Percentiles rank a stretch among this genome's conserved stretches.
These are phyloP conservation scores for Syzygium malaccense DNA, from an alignment of 441 rosid genomes.

Conservation along the genomic window DNA sequence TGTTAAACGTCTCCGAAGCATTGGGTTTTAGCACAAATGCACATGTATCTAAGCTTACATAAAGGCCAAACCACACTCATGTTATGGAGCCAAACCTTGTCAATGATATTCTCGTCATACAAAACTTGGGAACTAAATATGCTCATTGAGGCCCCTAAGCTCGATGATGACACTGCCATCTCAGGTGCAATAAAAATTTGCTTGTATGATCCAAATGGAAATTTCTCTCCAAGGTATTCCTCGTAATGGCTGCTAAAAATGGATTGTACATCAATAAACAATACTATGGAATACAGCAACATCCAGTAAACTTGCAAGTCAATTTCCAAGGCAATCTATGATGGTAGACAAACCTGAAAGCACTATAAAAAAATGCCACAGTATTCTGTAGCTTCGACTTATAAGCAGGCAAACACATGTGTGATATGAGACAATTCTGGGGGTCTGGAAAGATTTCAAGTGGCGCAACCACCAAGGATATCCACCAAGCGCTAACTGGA, in stretches of 20 bases:
- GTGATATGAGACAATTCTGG: conserved; percentile 57
- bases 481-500: conserved; percentile 79
- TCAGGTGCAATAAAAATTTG: conserved; percentile 91
- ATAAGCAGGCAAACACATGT: conserved; percentile 67
- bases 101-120: conserved; percentile 85
- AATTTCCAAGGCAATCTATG: background rate
- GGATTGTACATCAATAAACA: conserved; percentile 16
- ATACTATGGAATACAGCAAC: background rate
- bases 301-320: background rate
- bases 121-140: conserved; percentile 78
- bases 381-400: conserved; percentile 63
- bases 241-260: conserved; percentile 71
- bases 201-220: conserved; percentile 91
- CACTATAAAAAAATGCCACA: conserved; percentile 77
- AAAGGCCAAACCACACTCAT: background rate
- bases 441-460: conserved; percentile 79
- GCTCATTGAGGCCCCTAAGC: conserved; percentile 81
- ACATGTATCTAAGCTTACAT: background rate
- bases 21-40: background rate
- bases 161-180: conserved; percentile 64
- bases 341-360: conserved; percentile 58
- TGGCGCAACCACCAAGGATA: conserved; percentile 88
- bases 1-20: background rate
- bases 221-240: conserved; percentile 77
- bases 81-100: conserved; percentile 52